Evolutionary conservation across 2,329 filamentous ascomycete species (phyloP).

Genomic region (Tolypocladium nubicola): DNA sequence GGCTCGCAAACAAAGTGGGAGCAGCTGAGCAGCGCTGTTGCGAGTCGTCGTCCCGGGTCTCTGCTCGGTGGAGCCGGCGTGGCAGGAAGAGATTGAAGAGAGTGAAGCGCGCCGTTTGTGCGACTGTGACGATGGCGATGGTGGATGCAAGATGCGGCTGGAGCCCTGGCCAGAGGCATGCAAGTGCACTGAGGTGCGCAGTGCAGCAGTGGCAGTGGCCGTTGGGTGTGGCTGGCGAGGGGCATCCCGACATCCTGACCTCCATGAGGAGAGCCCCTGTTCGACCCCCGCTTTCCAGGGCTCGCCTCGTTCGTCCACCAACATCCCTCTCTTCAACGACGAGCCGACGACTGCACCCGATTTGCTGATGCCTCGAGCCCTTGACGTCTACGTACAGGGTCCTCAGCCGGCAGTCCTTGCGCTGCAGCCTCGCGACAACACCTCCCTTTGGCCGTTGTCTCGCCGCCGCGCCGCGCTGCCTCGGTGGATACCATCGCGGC

Average conservation of each 20-base stretch:
- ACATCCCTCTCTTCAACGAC: not conserved
- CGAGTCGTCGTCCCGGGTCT: not conserved
- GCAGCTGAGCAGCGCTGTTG: not conserved
- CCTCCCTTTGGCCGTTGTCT: not conserved
- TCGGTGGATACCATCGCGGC: not conserved
- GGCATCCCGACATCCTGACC: not conserved
- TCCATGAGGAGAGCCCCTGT: not conserved
- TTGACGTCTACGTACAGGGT: not conserved
- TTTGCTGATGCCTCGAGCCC: not conserved
- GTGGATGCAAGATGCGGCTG: not conserved
- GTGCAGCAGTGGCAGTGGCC: not conserved
- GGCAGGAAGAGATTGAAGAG: not conserved
- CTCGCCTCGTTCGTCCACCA: not conserved
- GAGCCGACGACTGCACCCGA: not conserved
- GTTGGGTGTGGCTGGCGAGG: not conserved
- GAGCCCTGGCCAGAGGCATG: not conserved
- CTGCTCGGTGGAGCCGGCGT: not conserved
- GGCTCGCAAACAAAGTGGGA: not conserved
- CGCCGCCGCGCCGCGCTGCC: not conserved
- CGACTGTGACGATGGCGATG: not conserved
- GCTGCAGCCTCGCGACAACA: not conserved
- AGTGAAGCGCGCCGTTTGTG: not conserved
- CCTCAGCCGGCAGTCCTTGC: not conserved
- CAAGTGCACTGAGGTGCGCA: not conserved
- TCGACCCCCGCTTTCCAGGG: not conserved